Evolutionary conservation across 2,329 filamentous ascomycete genomes (phyloP).

Genomic region (Huntiella decipiens): DNA sequence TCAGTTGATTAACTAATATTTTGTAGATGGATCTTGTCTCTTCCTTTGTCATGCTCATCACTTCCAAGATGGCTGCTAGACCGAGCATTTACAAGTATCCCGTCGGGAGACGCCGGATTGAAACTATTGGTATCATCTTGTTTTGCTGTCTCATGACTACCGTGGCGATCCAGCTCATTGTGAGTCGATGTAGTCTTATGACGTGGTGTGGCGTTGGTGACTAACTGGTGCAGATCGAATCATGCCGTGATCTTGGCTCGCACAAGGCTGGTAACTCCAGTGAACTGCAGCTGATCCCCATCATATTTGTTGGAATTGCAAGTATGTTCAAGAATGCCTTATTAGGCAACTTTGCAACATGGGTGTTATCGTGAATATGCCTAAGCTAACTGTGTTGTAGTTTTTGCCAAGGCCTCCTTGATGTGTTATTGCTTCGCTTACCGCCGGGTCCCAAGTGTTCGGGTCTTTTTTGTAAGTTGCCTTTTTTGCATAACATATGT

Average conservation of each 20-base stretch:
- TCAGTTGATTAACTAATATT: not conserved
- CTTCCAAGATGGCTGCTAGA: conserved; percentile 36
- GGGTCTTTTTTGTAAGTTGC: conserved; percentile 30
- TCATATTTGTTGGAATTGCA: conserved; percentile 34
- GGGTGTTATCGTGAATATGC: too few relatives aligned
- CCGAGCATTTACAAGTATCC: conserved; percentile 44
- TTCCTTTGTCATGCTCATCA: conserved; percentile 42
- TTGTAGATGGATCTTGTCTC: conserved; percentile 41
- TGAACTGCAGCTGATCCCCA: conserved; percentile 31
- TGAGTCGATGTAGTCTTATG: conserved; percentile 18
- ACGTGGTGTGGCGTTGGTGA: not conserved
- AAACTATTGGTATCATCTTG: conserved; percentile 45
- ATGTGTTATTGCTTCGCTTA: conserved; percentile 36
- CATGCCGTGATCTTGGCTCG: conserved; percentile 29
- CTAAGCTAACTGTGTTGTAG: conserved; percentile 11
- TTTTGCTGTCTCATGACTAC: conserved; percentile 50
- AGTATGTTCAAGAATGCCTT: conserved; percentile 21
- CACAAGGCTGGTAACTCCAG: conserved; percentile 22
- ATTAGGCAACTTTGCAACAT: not conserved
- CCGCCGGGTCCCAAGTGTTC: conserved; percentile 33
- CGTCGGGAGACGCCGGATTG: conserved; percentile 41
- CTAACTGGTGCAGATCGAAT: conserved; percentile 26
- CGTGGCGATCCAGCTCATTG: conserved; percentile 41
- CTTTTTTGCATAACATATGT: not conserved
- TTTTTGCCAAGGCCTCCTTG: conserved; percentile 30